These are phyloP conservation scores for Diplocarpon rosae DNA, from an alignment of 2,329 filamentous ascomycete genomes.

Conservation along the genomic window DNA sequence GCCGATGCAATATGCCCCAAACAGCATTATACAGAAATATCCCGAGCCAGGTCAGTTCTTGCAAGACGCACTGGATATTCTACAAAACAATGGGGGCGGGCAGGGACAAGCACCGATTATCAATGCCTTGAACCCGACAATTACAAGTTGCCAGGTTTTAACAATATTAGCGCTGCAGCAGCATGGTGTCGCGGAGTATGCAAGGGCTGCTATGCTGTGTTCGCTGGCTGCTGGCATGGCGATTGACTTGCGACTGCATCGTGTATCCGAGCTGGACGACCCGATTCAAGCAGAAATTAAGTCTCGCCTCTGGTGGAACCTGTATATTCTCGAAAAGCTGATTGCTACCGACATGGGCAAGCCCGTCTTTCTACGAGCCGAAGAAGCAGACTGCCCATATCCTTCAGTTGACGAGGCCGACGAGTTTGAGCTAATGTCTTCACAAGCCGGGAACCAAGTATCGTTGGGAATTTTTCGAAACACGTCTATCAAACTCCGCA, in stretches of 20 bases:
- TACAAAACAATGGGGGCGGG: conserved; percentile 4
- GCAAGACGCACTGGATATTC: conserved; percentile 17
- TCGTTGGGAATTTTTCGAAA: conserved; percentile 2
- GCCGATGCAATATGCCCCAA: conserved; percentile 9
- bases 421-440: conserved; percentile 25
- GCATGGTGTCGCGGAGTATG: conserved; percentile 25
- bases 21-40: conserved; percentile 9
- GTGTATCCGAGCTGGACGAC: conserved; percentile 15
- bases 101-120: conserved; percentile 4
- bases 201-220: conserved; percentile 21
- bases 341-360: conserved; percentile 23
- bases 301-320: conserved; percentile 26
- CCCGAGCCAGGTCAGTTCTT: conserved; percentile 18
- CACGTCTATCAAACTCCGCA: conserved; percentile 19
- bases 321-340: conserved; percentile 27
- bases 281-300: conserved; percentile 20
- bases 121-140: conserved; percentile 20
- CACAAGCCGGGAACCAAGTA: conserved; percentile 5
- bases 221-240: conserved; percentile 24
- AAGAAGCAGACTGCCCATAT: conserved; percentile 23
- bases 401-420: conserved; percentile 24
- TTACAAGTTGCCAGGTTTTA: conserved; percentile 23
- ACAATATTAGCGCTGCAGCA: conserved; percentile 23
- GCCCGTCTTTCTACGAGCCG: conserved; percentile 19
- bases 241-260: conserved; percentile 23